phyloP scores from a whole-genome alignment of 495 filamentous ascomycete genomes.

The Ascodesmis nigricans region DNA sequence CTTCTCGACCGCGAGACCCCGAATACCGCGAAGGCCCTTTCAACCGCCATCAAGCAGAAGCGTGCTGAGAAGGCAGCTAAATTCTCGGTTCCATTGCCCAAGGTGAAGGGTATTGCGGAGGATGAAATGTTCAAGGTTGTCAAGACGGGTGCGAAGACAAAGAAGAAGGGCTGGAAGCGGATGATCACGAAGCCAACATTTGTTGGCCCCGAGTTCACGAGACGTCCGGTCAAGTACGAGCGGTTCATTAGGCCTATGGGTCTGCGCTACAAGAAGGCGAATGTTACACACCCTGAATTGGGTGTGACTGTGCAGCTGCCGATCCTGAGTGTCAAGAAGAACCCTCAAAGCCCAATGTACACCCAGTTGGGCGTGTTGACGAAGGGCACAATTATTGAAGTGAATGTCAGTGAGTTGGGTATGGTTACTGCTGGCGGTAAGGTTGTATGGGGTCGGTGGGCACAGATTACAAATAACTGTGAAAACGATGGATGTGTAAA shows the following conservation, averaged over 20 bases:
- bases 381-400: slow-evolving; percentile 86
- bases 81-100: slow-evolving; percentile 81
- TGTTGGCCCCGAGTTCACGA: slow-evolving; percentile 77
- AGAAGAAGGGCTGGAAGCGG: slow-evolving; percentile 67
- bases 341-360: slow-evolving; percentile 83
- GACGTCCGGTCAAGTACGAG: slow-evolving; percentile 87
- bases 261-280: slow-evolving; percentile 79
- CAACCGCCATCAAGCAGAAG: slow-evolving; percentile 70
- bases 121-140: slow-evolving; percentile 98
- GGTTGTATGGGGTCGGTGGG: slow-evolving; percentile 77
- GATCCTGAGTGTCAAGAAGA: slow-evolving; percentile 93
- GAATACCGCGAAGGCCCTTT: slow-evolving; percentile 73
- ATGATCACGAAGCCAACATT: slow-evolving; percentile 89
- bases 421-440: slow-evolving; percentile 84
- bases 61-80: slow-evolving; percentile 83
- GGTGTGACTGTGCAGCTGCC: slow-evolving; percentile 81
- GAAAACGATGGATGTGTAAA: slow-evolving; percentile 68
- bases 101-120: slow-evolving; percentile 80
- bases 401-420: slow-evolving; percentile 85
- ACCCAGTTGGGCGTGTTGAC: slow-evolving; percentile 87
- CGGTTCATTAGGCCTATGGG: slow-evolving; percentile 63
- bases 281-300: slow-evolving; percentile 74
- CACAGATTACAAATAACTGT: slow-evolving; percentile 53
- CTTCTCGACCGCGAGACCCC: slow-evolving; percentile 73
- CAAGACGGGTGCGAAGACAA: slow-evolving; percentile 53